Percentiles rank a stretch among this genome's conserved stretches.
Conservation (phyloP, 768 basidiomycete species). For the Rhizopogon rudus region DNA sequence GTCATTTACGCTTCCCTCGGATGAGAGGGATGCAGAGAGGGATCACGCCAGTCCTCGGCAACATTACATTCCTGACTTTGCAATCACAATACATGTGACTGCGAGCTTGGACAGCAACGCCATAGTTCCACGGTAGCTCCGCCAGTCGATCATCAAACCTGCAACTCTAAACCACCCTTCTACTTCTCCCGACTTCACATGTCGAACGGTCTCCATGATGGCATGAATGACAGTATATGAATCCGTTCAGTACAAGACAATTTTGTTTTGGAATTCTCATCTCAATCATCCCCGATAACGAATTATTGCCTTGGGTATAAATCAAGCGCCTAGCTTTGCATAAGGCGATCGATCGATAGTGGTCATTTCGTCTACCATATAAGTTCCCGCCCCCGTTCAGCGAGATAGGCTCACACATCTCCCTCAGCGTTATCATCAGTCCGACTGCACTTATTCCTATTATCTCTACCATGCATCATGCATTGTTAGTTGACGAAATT, state of each 20-base stretch:
- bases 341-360: neutral
- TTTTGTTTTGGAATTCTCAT: neutral
- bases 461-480: neutral
- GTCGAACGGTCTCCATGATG: neutral
- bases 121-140: constrained; percentile 1
- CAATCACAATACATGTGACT: neutral
- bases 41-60: neutral
- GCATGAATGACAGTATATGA: neutral
- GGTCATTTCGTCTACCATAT: neutral
- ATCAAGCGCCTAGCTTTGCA: neutral
- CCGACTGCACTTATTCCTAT: neutral
- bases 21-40: neutral
- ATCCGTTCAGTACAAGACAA: neutral
- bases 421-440: neutral
- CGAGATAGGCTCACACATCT: neutral
- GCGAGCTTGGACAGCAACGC: neutral
- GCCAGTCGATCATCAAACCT: neutral
- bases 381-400: neutral
- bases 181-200: constrained; percentile 1
- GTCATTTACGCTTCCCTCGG: neutral
- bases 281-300: neutral
- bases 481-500: neutral
- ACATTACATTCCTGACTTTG: neutral
- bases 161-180: neutral
- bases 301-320: neutral